Evolutionary conservation across 345 rosid species (phyloP).

Genomic region (Capsella bursapastoris): DNA sequence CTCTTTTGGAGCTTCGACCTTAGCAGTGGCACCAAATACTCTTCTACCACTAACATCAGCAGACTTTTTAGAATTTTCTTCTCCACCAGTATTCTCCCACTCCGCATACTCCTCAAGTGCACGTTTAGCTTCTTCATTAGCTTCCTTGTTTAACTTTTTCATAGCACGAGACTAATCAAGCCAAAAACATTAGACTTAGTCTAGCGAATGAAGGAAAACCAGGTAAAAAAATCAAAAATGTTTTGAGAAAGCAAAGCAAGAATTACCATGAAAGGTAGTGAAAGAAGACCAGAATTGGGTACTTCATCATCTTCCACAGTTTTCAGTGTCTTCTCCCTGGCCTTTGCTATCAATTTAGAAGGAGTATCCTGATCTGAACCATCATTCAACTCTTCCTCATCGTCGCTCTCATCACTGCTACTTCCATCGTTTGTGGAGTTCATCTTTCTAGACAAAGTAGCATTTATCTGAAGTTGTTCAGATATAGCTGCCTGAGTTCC

Average conservation of each 20-base stretch:
- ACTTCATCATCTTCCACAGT: constrained; percentile 66
- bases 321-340: constrained; percentile 74
- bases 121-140: constrained; percentile 74
- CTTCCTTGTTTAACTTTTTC: constrained; percentile 73
- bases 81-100: constrained; percentile 54
- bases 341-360: constrained; percentile 62
- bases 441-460: constrained; percentile 82
- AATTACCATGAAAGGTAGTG: constrained; percentile 95
- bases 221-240: constrained; percentile 5
- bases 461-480: constrained; percentile 83
- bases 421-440: constrained; percentile 71
- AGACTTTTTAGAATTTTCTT: constrained; percentile 46
- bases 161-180: constrained; percentile 73
- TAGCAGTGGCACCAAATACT: constrained; percentile 69
- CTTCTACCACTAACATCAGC: constrained; percentile 67
- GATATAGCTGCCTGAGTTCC: constrained; percentile 81
- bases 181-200: not conserved
- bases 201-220: constrained; percentile 1
- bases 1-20: constrained; percentile 50
- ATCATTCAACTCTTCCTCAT: constrained; percentile 48
- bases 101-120: constrained; percentile 81
- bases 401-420: constrained; percentile 73
- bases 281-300: constrained; percentile 74
- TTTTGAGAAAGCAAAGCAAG: constrained; percentile 12
- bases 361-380: constrained; percentile 62